Conservation (phyloP, 140 eudicot genomes). For the Ambrosia hybrid region DNA sequence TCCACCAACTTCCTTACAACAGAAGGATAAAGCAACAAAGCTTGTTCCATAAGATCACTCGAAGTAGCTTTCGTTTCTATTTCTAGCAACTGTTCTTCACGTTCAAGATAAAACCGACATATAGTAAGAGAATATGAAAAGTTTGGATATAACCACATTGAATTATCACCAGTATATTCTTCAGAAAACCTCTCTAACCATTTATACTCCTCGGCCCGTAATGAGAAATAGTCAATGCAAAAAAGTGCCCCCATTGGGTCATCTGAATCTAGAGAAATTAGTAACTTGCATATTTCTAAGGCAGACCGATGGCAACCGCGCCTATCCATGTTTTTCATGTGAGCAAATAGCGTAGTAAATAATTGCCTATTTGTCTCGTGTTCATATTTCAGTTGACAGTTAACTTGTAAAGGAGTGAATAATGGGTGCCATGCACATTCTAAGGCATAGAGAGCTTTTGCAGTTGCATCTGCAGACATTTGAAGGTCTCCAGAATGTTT, state of each 20-base stretch:
- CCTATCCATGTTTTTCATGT: constrained; percentile 94
- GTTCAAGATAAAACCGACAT: constrained; percentile 78
- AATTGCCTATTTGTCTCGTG: constrained; percentile 68
- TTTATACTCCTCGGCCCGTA: constrained; percentile 78
- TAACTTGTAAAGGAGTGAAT: constrained; percentile 65
- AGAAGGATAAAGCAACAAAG: constrained; percentile 86
- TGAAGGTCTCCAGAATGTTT: constrained; percentile 85
- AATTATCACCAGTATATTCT: constrained; percentile 62
- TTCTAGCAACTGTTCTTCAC: constrained; percentile 18
- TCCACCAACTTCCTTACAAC: constrained; percentile 68
- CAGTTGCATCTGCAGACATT: constrained; percentile 76
- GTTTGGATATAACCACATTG: constrained; percentile 80
- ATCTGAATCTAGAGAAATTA: constrained; percentile 83
- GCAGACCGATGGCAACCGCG: constrained; percentile 97
- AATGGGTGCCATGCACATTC: constrained; percentile 96
- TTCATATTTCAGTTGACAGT: constrained; percentile 54
- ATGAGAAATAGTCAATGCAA: constrained; percentile 75
- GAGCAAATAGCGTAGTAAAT: constrained; percentile 63
- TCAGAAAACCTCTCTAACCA: constrained; percentile 82
- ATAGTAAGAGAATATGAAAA: constrained; percentile 75
- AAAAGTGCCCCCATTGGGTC: constrained; percentile 80
- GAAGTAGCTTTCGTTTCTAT: constrained; percentile 47
- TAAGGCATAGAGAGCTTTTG: constrained; percentile 76
- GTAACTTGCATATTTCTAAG: constrained; percentile 76
- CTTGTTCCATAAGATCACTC: constrained; percentile 79